Evolutionary conservation across 1,284 basidiomycete species (phyloP), one percentile per base, ranked within the genome.

Genomic region (Moesziomyces parantarcticus): DNA sequence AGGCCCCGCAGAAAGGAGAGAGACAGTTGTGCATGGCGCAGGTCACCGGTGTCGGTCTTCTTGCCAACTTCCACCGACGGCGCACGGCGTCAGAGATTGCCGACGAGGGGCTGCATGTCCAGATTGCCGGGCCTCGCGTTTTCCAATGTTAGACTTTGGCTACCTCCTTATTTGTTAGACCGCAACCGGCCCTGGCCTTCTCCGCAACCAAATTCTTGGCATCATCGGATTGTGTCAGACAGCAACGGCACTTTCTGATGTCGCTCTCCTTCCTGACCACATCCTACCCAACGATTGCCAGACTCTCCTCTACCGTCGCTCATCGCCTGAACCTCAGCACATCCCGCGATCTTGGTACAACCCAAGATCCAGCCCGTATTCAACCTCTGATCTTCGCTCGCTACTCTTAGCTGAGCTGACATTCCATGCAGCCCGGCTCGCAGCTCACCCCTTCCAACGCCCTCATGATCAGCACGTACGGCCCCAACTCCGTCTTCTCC

Each of bases 341-440:
- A 3, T 18, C n/a, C 10, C 44, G 39, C 21, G 45, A 56, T 59
- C 63, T 56, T 59, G 48, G 53, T 6, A n/a, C 14, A 25, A 13
- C 16, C 36, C 50, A 53, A 59, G 57, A 47, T 49, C 40, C 11
- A 39, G 7, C 16, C 4, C 23, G n/a, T 29, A 34, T 2, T 8
- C 39, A 46, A 47, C n/a, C 48, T 43, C 67, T 70, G 60, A 64
- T 53, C 40, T 69, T 45, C 26, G 40, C 42, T 64, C 36, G 36
- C 36, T n/a, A 14, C 46, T n/a, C 29, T 40, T 18, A 52, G 21
- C 61, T 49, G 20, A 46, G 49, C 50, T 54, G 55, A 32, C 26
- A 29, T n/a, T 26, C 55, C 43, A 70, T 70, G 61, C 61, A 65
- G 58, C 47, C 61, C 44, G 51, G 50, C 50, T 54, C 44, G 46